Conservation (phyloP, 1,284 basidiomycete genomes). For the Puccinia coronata region DNA sequence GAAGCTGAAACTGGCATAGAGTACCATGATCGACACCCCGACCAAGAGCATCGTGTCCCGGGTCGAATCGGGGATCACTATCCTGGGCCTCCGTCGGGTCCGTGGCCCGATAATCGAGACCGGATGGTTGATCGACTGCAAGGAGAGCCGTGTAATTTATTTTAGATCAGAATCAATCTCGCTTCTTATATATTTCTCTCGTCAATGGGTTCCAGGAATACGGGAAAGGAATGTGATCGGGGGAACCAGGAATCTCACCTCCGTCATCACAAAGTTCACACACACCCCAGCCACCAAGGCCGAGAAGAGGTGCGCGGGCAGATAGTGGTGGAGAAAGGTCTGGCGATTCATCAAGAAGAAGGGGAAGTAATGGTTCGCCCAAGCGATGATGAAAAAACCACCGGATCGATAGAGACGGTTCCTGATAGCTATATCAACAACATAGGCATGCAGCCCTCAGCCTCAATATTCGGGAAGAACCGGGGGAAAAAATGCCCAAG, state of each 20-base stretch:
- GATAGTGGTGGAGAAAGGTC: conserved; percentile 95
- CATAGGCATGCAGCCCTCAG: neutral
- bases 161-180: neutral
- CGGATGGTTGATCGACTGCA: conserved; percentile 80
- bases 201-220: neutral
- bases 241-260: conserved; percentile 59
- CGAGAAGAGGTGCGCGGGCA: conserved; percentile 78
- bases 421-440: conserved; percentile 13
- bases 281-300: conserved; percentile 87
- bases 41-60: conserved; percentile 61
- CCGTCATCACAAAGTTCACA: conserved; percentile 85
- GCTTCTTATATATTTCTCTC: neutral
- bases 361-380: conserved; percentile 93
- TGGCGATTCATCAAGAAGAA: conserved; percentile 99
- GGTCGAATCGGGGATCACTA: conserved; percentile 69
- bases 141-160: conserved; percentile 28
- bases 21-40: conserved; percentile 64
- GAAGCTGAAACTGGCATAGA: conserved; percentile 73
- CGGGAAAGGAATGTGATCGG: neutral
- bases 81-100: conserved; percentile 67
- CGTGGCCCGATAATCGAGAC: conserved; percentile 69
- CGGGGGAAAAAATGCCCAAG: neutral
- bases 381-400: conserved; percentile 90
- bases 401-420: conserved; percentile 84
- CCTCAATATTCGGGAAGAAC: neutral